Evolutionary conservation across 805 yeast species (phyloP), one percentile per base, ranked within the genome.

Genomic region (Kluyveromyces siamensis): DNA sequence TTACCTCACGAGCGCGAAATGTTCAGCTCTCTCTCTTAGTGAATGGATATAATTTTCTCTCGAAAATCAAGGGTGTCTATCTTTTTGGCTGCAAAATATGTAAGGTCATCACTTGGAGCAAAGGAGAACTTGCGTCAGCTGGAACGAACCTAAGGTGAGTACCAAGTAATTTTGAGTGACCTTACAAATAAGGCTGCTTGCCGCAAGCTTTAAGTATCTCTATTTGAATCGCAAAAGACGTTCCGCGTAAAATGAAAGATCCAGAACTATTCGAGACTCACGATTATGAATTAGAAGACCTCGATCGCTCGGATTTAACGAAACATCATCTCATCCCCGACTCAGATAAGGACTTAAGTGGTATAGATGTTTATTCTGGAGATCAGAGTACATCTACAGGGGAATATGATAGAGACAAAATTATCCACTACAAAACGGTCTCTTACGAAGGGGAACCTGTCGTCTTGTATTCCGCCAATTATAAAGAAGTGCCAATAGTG

Each of bases 401-500:
- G 14, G 44, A 40, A 27, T 19, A 39, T 8, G 39, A 30, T 30
- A 27, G 40, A 27, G 36, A 18, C 18, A 18, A 17, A 10, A 16
- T 30, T 7, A 11, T 17, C 6, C 13, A 21, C 17, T 16, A 18
- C 14, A 52, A 52, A 42, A 56, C 57, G 37, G 47, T 59, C 2
- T 54, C 53, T 27, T 64, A 66, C 62, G 55, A 60, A 8, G 67
- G 62, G 14, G 50, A 59, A 17, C 40, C 41, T 9, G 40, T 64
- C 3, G 59, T 52, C 38, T 37, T 59, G 8, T 65, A 58, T 41
- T 65, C 67, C 0, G 45, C 61, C 38, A 56, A 64, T 50, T 61
- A 62, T 40, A 55, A 53, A 27, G 54, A 48, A 37, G 57, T 57
- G 7, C 52, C 57, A 1, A n/a, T 64, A 5, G 66, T 65, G 2